Percentiles rank a stretch among this genome's conserved stretches.
These are phyloP conservation scores for Schizosaccharomyces japonicus DNA, from an alignment of 805 yeast genomes.

Conservation along the genomic window DNA sequence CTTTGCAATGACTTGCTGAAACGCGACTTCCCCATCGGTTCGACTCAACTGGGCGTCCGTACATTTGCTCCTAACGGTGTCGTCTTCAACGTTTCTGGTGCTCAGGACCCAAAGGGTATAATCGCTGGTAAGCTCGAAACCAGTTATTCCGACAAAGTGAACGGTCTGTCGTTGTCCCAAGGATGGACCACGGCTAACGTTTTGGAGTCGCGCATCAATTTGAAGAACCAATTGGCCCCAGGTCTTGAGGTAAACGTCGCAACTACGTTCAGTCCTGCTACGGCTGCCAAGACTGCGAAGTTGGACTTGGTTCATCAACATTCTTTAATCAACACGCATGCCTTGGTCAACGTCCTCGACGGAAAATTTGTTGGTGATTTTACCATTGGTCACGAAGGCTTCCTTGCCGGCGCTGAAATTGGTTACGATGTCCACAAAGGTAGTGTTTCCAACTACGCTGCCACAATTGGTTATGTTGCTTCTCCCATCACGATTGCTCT, in stretches of 20 bases:
- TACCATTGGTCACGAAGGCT: slow-evolving; percentile 85
- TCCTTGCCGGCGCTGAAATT: slow-evolving; percentile 90
- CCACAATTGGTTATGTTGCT: slow-evolving; percentile 80
- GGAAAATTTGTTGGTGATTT: slow-evolving; percentile 88
- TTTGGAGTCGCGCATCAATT: slow-evolving; percentile 78
- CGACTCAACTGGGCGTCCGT: slow-evolving; percentile 64
- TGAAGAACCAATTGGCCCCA: slow-evolving; percentile 74
- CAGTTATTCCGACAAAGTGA: slow-evolving; percentile 73
- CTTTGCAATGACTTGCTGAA: slow-evolving; percentile 71
- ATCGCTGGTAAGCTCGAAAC: slow-evolving; percentile 78
- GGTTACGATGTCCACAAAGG: slow-evolving; percentile 90
- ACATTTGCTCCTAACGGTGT: slow-evolving; percentile 93
- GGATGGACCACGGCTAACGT: slow-evolving; percentile 93
- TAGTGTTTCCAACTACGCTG: slow-evolving; percentile 76
- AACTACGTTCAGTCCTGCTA: slow-evolving; percentile 67
- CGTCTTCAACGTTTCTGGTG: slow-evolving; percentile 74
- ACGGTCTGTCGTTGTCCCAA: slow-evolving; percentile 84
- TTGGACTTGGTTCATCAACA: slow-evolving; percentile 76
- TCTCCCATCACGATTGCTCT: slow-evolving; percentile 70
- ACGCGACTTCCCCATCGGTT: slow-evolving; percentile 51
- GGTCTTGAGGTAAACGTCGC: slow-evolving; percentile 84
- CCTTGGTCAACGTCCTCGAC: slow-evolving; percentile 80
- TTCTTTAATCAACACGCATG: slow-evolving; percentile 81
- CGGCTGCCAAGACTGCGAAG: slow-evolving; percentile 63
- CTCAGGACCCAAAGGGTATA: slow-evolving; percentile 51